A percentile compares a stretch with the other conserved stretches of the same genome.
These are phyloP conservation scores for Hypoxylon sp. DNA, from an alignment of 2,329 filamentous ascomycete genomes.

Conservation along the genomic window DNA sequence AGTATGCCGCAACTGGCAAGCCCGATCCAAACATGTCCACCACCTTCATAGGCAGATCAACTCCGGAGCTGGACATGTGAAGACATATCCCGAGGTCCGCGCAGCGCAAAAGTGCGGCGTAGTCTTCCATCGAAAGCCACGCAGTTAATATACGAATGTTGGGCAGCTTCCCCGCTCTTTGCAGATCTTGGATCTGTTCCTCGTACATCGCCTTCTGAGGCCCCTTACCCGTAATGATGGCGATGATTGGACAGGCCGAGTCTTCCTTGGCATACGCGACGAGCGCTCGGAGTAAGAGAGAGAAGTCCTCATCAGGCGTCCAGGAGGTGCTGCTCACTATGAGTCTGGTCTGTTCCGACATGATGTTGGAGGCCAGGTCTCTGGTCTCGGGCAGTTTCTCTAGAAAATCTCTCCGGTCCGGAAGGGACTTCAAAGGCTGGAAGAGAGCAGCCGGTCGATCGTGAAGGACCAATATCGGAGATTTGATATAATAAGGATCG, in stretches of 20 bases:
- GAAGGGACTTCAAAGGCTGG: conserved; percentile 65
- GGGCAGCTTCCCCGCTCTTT: conserved; percentile 67
- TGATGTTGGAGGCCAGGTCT: conserved; percentile 64
- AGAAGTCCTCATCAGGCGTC: conserved; percentile 97
- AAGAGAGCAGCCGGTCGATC: conserved; percentile 88
- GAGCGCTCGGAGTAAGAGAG: conserved; percentile 82
- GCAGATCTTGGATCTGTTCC: conserved; percentile 67
- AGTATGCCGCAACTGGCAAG: conserved; percentile 87
- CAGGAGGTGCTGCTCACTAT: conserved; percentile 95
- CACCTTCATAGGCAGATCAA: conserved; percentile 98
- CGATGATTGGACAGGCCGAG: conserved; percentile 71
- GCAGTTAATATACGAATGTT: conserved; percentile 79
- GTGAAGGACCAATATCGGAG: conserved; percentile 76
- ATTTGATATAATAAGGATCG: conserved; percentile 69
- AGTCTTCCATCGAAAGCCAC: conserved; percentile 85
- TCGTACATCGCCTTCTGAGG: conserved; percentile 83
- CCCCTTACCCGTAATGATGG: conserved; percentile 93
- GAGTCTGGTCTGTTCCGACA: conserved; percentile 67
- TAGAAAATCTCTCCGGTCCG: conserved; percentile 67
- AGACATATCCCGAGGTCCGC: conserved; percentile 91
- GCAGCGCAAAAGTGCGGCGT: conserved; percentile 81
- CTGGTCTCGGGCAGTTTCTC: conserved; percentile 69
- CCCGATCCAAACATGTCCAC: conserved; percentile 99
- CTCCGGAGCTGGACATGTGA: conserved; percentile 91
- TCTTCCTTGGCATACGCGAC: conserved; percentile 70